These are phyloP conservation scores for Arctium minus DNA, from an alignment of 129 eudicot genomes.

Conservation along the genomic window DNA sequence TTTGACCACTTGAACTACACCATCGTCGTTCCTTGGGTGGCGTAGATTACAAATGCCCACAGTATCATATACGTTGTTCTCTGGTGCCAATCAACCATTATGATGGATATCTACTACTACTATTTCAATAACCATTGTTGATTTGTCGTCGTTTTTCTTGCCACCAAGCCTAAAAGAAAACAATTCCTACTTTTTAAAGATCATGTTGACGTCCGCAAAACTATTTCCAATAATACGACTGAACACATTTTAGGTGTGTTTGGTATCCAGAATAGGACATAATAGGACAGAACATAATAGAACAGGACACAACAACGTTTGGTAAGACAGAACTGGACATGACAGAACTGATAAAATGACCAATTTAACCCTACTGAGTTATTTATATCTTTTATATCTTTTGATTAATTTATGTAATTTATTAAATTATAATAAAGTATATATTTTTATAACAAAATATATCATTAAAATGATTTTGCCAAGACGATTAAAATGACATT, in stretches of 20 bases:
- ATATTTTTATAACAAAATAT: no score
- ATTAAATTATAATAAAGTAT: no score
- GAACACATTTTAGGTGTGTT: neutral
- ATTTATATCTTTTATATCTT: no score
- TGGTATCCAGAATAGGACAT: no score
- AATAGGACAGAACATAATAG: no score
- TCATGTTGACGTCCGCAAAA: conserved; percentile 2
- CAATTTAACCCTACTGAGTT: no score
- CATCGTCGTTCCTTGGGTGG: conserved; percentile 35
- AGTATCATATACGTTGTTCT: conserved; percentile 23
- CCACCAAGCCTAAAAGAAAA: neutral
- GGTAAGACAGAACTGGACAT: no score
- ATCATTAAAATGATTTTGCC: no score
- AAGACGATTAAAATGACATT: no score
- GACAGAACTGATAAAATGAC: no score
- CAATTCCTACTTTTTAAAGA: conserved; percentile 2
- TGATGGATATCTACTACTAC: conserved; percentile 30
- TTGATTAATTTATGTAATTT: no score
- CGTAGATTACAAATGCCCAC: conserved; percentile 23
- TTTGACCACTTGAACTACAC: conserved; percentile 34
- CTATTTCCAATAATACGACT: conserved; percentile 14
- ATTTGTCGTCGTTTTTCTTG: conserved; percentile 30
- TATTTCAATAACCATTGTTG: conserved; percentile 18
- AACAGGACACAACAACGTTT: no score
- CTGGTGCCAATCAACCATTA: conserved; percentile 48